A percentile compares a stretch with the other conserved stretches of the same genome.
These are phyloP conservation scores for Jackrogersella minutella DNA, from an alignment of 495 filamentous ascomycete genomes.

Conservation along the genomic window DNA sequence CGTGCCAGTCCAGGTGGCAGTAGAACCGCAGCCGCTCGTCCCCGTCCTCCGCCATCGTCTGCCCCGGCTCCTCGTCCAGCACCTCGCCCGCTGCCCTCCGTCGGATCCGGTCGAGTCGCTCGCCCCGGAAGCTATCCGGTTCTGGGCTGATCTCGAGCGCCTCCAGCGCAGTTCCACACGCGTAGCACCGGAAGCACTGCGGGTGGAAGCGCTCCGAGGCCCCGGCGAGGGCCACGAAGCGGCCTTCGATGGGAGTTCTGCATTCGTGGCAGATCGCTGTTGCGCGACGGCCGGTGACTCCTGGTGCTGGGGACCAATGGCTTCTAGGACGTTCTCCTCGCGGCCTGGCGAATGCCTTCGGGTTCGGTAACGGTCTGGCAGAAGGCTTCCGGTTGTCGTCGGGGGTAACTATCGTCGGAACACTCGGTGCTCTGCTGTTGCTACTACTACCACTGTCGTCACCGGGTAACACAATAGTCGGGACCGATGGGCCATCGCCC, in stretches of 20 bases:
- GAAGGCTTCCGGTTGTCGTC: constrained; percentile 48
- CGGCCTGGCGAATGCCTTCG: constrained; percentile 47
- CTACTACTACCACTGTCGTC: constrained; percentile 21
- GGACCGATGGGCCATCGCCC: constrained; percentile 43
- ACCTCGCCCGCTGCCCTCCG: constrained; percentile 67
- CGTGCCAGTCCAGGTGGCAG: constrained; percentile 98
- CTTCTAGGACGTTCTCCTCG: constrained; percentile 45
- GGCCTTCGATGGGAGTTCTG: constrained; percentile 81
- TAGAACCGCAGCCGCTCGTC: constrained; percentile 82
- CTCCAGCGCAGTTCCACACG: constrained; percentile 88
- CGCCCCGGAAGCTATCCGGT: constrained; percentile 71
- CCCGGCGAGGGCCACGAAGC: constrained; percentile 82
- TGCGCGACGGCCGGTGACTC: constrained; percentile 62
- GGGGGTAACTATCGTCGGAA: constrained; percentile 56
- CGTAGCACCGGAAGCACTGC: constrained; percentile 88
- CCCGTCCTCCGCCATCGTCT: constrained; percentile 71
- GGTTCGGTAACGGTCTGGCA: constrained; percentile 53
- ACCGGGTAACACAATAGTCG: constrained; percentile 57
- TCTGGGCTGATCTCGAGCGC: constrained; percentile 96
- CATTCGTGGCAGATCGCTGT: constrained; percentile 87
- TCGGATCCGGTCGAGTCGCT: constrained; percentile 74
- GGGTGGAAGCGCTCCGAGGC: constrained; percentile 82
- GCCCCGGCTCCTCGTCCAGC: constrained; percentile 60
- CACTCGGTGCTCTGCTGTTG: constrained; percentile 44
- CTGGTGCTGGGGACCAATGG: constrained; percentile 58